phyloP scores from a whole-genome alignment of 805 yeast genomes.

The Kodamaea hsintzibuensis region DNA sequence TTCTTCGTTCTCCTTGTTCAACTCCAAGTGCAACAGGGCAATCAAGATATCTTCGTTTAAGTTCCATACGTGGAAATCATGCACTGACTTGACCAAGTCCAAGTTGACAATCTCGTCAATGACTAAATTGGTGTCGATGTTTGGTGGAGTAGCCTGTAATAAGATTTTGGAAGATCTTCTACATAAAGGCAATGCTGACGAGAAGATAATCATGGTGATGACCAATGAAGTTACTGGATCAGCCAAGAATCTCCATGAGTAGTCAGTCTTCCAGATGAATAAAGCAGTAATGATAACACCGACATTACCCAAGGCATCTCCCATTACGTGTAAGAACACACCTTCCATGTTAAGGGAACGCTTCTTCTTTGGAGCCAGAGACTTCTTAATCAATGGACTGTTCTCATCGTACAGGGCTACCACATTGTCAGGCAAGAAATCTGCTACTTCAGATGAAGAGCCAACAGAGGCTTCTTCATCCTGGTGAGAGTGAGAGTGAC shows the following conservation, averaged over 20 bases:
- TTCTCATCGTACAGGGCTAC: slow-evolving; percentile 44
- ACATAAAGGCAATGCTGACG: slow-evolving; percentile 90
- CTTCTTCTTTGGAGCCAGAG: slow-evolving; percentile 17
- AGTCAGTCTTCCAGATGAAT: slow-evolving; percentile 92
- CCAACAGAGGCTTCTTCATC: slow-evolving; percentile 14
- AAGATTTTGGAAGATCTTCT: slow-evolving; percentile 82
- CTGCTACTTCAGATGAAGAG: slow-evolving; percentile 31
- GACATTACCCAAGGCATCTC: slow-evolving; percentile 93
- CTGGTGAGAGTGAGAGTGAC: slow-evolving; percentile 4
- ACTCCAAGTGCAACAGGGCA: slow-evolving; percentile 86
- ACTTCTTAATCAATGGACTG: slow-evolving; percentile 28
- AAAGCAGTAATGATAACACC: slow-evolving; percentile 91
- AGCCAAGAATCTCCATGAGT: slow-evolving; percentile 78
- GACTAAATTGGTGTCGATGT: slow-evolving; percentile 73
- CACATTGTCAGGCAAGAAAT: slow-evolving; percentile 48
- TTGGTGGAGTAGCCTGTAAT: slow-evolving; percentile 90
- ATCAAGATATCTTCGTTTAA: slow-evolving; percentile 82
- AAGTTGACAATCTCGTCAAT: slow-evolving; percentile 65
- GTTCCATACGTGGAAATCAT: slow-evolving; percentile 97
- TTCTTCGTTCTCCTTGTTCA: slow-evolving; percentile 28
- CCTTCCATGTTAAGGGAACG: slow-evolving; percentile 96
- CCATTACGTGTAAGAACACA: slow-evolving; percentile 90
- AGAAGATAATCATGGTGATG: slow-evolving; percentile 84
- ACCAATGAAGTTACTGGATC: slow-evolving; percentile 87
- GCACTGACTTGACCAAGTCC: slow-evolving; percentile 78